phyloP scores from a whole-genome alignment of 192 early-diverging fungal genomes.

The Coemansia sp. region DNA sequence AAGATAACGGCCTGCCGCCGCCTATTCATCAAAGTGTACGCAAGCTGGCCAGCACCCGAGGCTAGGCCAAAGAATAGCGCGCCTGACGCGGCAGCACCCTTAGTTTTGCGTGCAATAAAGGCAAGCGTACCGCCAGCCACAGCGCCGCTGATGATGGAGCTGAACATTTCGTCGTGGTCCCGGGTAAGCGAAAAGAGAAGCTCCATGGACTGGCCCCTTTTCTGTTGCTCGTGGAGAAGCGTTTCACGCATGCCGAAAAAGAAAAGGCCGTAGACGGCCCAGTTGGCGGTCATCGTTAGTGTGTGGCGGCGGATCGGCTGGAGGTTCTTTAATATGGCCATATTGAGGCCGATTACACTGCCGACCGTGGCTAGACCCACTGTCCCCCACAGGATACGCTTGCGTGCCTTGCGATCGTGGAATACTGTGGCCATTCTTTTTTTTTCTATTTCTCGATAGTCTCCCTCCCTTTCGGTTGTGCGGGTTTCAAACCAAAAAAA shows the following conservation, averaged over 20 bases:
- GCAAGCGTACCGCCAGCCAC: slow-evolving; percentile 61
- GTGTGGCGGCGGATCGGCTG: slow-evolving; percentile 41
- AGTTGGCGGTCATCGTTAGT: slow-evolving; percentile 44
- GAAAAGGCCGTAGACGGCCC: slow-evolving; percentile 36
- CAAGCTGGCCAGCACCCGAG: slow-evolving; percentile 55
- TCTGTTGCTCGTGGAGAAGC: slow-evolving; percentile 59
- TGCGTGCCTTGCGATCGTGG: slow-evolving; percentile 26
- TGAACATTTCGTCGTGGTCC: slow-evolving; percentile 62
- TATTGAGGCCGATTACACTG: slow-evolving; percentile 37
- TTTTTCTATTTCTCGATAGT: not conserved
- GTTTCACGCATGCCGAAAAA: slow-evolving; percentile 58
- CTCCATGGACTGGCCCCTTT: slow-evolving; percentile 54
- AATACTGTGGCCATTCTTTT: slow-evolving; percentile 4
- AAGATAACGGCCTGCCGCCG: slow-evolving; percentile 61
- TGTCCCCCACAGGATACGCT: slow-evolving; percentile 32
- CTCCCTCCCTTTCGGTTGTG: no score
- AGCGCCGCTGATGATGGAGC: slow-evolving; percentile 60
- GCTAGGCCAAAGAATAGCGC: slow-evolving; percentile 58
- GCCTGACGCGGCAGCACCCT: slow-evolving; percentile 56
- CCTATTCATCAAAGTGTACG: slow-evolving; percentile 43
- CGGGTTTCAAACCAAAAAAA: not conserved
- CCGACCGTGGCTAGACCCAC: slow-evolving; percentile 26
- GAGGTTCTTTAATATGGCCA: slow-evolving; percentile 44
- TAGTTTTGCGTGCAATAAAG: slow-evolving; percentile 56
- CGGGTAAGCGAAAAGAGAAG: slow-evolving; percentile 61